phyloP scores from a whole-genome alignment of 352 stramenopile species.

The Phytophthora cryptogea region DNA sequence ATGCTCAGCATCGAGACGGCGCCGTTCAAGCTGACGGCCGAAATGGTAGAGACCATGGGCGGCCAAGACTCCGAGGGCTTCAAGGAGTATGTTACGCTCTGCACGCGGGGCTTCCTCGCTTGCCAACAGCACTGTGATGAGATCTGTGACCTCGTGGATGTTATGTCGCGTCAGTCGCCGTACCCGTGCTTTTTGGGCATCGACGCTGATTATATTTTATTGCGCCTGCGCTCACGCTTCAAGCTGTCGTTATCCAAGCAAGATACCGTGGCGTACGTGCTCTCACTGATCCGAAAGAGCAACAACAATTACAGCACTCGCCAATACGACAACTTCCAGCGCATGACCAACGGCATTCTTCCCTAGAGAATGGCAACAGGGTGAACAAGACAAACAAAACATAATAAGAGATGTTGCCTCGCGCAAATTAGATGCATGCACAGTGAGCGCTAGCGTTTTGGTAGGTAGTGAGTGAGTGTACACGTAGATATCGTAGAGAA shows the following conservation, averaged over 20 bases:
- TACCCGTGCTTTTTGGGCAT: conserved; percentile 96
- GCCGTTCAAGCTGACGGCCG: conserved; percentile 99
- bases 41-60: conserved; percentile 99
- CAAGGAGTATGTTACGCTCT: conserved; percentile 97
- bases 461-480: conserved; percentile 10
- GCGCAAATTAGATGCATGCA: conserved; percentile 13
- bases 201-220: conserved; percentile 83
- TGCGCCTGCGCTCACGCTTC: conserved; percentile 87
- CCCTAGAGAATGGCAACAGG: conserved; percentile 41
- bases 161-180: conserved; percentile 95
- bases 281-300: conserved; percentile 91
- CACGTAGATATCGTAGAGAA: conserved; percentile 13
- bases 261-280: conserved; percentile 89
- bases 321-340: conserved; percentile 95
- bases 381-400: neutral
- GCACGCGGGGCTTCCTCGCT: conserved; percentile 97
- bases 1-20: conserved; percentile 99
- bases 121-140: conserved; percentile 95
- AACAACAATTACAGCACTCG: conserved; percentile 93
- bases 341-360: conserved; percentile 94
- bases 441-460: conserved; percentile 18
- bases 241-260: conserved; percentile 88
- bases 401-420: conserved; percentile 1
- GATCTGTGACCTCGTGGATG: conserved; percentile 97
- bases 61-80: conserved; percentile 91